These are phyloP conservation scores for Protomyces pachydermus DNA, from an alignment of 1,139 yeast genomes.

Conservation along the genomic window DNA sequence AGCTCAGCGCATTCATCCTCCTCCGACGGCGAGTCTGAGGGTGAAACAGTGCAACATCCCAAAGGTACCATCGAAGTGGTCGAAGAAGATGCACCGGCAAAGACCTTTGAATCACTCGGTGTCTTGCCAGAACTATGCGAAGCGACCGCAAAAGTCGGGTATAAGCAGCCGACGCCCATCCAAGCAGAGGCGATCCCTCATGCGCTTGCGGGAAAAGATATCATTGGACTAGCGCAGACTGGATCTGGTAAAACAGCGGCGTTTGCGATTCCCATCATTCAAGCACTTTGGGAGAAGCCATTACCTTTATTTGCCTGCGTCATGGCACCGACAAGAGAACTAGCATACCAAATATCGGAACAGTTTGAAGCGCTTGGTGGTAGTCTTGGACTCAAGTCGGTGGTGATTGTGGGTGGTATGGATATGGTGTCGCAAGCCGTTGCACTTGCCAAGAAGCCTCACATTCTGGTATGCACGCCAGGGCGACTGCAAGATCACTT, in stretches of 20 bases:
- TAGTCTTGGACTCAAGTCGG: constrained; percentile 80
- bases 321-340: constrained; percentile 92
- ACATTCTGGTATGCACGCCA: constrained; percentile 91
- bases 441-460: constrained; percentile 90
- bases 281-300: constrained; percentile 84
- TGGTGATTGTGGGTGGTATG: constrained; percentile 95
- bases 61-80: background rate
- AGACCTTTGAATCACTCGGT: constrained; percentile 38
- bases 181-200: constrained; percentile 89
- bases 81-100: constrained; percentile 14
- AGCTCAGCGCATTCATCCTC: background rate
- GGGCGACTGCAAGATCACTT: constrained; percentile 94
- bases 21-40: background rate
- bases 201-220: constrained; percentile 88
- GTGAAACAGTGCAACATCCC: background rate
- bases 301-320: constrained; percentile 84
- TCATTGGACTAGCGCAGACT: constrained; percentile 97
- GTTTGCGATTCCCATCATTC: constrained; percentile 83
- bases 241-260: constrained; percentile 99
- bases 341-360: constrained; percentile 92
- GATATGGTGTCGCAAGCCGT: constrained; percentile 97
- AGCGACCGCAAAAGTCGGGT: constrained; percentile 73
- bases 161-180: constrained; percentile 86
- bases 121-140: constrained; percentile 72
- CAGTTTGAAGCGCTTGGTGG: constrained; percentile 92